Conservation (phyloP, 352 stramenopile genomes). For the Globisporangium acanthophoron region DNA sequence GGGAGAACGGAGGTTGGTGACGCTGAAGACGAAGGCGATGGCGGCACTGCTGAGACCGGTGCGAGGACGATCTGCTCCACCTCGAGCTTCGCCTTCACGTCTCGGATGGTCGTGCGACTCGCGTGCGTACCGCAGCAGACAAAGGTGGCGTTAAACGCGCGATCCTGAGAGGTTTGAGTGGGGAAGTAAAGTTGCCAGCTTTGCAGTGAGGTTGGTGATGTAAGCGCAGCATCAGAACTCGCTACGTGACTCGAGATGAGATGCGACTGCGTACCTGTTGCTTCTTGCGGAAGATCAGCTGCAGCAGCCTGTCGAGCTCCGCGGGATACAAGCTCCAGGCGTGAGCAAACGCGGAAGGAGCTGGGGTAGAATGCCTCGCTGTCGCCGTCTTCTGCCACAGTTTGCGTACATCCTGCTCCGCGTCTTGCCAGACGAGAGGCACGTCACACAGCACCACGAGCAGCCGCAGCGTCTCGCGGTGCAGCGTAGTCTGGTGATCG, state of each 20-base stretch:
- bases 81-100: slow-evolving; percentile 16
- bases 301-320: slow-evolving; percentile 29
- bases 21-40: slow-evolving; percentile 16
- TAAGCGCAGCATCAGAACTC: not conserved
- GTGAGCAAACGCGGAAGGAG: not conserved
- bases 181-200: not conserved
- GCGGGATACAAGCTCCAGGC: slow-evolving; percentile 35
- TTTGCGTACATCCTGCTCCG: slow-evolving; percentile 9
- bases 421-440: slow-evolving; percentile 34
- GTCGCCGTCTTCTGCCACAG: slow-evolving; percentile 14
- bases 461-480: slow-evolving; percentile 1
- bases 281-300: slow-evolving; percentile 31
- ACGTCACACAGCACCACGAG: slow-evolving; percentile 53
- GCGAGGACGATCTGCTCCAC: slow-evolving; percentile 51
- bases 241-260: not conserved
- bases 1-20: slow-evolving; percentile 2
- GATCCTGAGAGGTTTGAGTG: slow-evolving; percentile 16
- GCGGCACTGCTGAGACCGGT: slow-evolving; percentile 17
- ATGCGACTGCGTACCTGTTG: slow-evolving; percentile 16
- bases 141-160: slow-evolving; percentile 32
- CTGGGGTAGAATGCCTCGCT: not conserved
- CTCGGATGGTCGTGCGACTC: slow-evolving; percentile 27
- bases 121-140: slow-evolving; percentile 32
- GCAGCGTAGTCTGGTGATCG: not conserved
- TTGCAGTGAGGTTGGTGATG: not conserved